Percentiles rank a stretch among this genome's conserved stretches.
Evolutionary conservation across 2,329 filamentous ascomycete genomes (phyloP).

Genomic region (Phaeoacremonium minimum): DNA sequence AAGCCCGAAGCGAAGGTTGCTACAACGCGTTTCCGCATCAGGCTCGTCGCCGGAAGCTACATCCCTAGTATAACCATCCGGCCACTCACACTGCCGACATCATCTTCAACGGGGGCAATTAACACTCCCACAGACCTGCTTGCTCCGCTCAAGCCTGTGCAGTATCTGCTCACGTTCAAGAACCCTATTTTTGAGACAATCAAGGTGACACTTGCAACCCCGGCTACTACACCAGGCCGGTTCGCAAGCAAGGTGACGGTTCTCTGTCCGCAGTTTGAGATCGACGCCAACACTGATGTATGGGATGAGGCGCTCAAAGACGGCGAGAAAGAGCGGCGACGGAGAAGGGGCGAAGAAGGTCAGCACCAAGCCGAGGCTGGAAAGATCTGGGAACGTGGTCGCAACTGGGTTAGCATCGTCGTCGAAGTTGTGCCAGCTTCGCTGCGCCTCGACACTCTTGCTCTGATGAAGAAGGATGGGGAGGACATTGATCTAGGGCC

Average conservation of each 20-base stretch:
- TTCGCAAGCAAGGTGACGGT: conserved; percentile 82
- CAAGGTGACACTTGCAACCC: conserved; percentile 81
- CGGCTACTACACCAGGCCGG: conserved; percentile 70
- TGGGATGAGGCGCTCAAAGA: conserved; percentile 83
- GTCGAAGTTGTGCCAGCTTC: conserved; percentile 77
- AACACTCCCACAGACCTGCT: conserved; percentile 26
- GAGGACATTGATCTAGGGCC: conserved; percentile 38
- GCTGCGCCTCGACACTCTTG: conserved; percentile 34
- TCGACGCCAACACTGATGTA: conserved; percentile 84
- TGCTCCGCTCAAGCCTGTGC: conserved; percentile 58
- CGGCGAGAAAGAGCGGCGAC: conserved; percentile 20
- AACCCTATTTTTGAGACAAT: conserved; percentile 94
- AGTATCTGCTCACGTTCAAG: conserved; percentile 85
- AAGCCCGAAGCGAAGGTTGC: conserved; percentile 90
- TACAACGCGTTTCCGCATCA: conserved; percentile 88
- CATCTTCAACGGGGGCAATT: conserved; percentile 12
- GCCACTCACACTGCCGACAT: conserved; percentile 39
- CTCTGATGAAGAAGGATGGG: conserved; percentile 18
- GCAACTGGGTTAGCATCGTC: conserved; percentile 94
- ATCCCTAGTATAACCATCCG: conserved; percentile 78
- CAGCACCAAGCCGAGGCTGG: conserved; percentile 73
- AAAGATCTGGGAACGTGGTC: conserved; percentile 91
- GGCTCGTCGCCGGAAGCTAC: conserved; percentile 81
- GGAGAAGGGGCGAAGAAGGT: conserved; percentile 27
- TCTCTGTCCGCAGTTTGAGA: conserved; percentile 88